Percentiles rank a stretch among this genome's conserved stretches.
Conservation (phyloP, 306 rosid genomes). For the Prunus mongolica region DNA sequence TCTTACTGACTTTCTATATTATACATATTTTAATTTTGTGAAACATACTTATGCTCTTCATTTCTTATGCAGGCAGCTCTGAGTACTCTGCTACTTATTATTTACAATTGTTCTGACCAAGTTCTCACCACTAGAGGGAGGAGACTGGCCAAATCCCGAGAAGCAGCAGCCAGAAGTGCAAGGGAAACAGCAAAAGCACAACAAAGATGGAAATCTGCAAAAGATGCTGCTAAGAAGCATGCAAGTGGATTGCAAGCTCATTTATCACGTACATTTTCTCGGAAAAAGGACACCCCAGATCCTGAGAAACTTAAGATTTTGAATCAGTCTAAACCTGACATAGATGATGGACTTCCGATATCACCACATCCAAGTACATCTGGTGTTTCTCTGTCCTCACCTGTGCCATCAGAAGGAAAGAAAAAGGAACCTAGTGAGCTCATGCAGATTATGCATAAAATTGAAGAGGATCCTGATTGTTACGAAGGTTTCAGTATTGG, state of each 20-base stretch:
- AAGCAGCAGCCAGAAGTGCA: constrained; percentile 89
- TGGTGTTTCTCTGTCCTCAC: constrained; percentile 32
- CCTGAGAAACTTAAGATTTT: constrained; percentile 50
- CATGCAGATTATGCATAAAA: constrained; percentile 49
- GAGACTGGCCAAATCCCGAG: constrained; percentile 75
- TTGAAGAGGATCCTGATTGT: constrained; percentile 53
- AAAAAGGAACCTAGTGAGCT: constrained; percentile 37
- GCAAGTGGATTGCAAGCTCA: constrained; percentile 82
- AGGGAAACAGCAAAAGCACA: constrained; percentile 66
- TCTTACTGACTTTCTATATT: neutral
- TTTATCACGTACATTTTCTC: constrained; percentile 61
- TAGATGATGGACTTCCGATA: constrained; percentile 31
- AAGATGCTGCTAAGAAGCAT: constrained; percentile 77
- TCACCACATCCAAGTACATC: constrained; percentile 35
- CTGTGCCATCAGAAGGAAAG: constrained; percentile 34
- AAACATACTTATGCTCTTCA: constrained; percentile 22
- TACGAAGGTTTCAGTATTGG: constrained; percentile 37
- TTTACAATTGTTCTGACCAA: constrained; percentile 97
- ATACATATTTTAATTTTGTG: neutral
- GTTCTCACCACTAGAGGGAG: constrained; percentile 85
- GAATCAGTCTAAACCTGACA: constrained; percentile 36
- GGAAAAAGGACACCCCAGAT: constrained; percentile 35
- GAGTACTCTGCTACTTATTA: constrained; percentile 82
- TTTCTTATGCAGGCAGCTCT: constrained; percentile 88
- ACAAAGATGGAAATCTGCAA: constrained; percentile 78